phyloP scores from a whole-genome alignment of 2,329 filamentous ascomycete species.

The Pseudogymnoascus sp. region DNA sequence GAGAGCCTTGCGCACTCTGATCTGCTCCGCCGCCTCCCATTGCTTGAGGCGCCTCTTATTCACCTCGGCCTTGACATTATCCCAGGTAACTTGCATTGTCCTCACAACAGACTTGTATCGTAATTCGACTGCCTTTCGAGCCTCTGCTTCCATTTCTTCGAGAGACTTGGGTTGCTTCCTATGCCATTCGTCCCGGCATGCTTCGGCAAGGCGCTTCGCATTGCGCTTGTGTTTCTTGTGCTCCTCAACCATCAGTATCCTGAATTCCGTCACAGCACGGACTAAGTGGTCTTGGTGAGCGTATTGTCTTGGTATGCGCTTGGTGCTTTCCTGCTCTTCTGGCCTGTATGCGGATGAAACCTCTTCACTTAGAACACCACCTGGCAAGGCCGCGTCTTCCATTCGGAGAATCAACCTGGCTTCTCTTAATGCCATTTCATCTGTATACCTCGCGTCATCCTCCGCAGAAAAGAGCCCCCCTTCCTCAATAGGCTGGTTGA shows the following conservation, averaged over 20 bases:
- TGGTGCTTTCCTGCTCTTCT: slow-evolving; percentile 63
- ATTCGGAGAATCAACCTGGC: slow-evolving; percentile 63
- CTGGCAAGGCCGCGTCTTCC: slow-evolving; percentile 64
- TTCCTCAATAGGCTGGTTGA: slow-evolving; percentile 47
- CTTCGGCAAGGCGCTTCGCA: slow-evolving; percentile 73
- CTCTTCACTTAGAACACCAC: slow-evolving; percentile 65
- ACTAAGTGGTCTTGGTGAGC: slow-evolving; percentile 81
- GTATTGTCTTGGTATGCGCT: slow-evolving; percentile 59
- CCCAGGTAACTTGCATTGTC: slow-evolving; percentile 51
- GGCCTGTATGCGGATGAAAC: slow-evolving; percentile 67
- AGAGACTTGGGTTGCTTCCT: slow-evolving; percentile 65
- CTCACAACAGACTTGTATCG: slow-evolving; percentile 67
- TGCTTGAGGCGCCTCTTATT: slow-evolving; percentile 52
- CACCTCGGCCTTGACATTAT: slow-evolving; percentile 55
- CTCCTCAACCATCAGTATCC: slow-evolving; percentile 71
- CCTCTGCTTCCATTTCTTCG: slow-evolving; percentile 77
- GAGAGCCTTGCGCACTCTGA: slow-evolving; percentile 58
- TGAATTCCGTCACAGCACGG: slow-evolving; percentile 72
- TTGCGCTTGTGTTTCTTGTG: slow-evolving; percentile 67
- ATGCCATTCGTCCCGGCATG: slow-evolving; percentile 69
- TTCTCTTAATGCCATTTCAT: slow-evolving; percentile 59
- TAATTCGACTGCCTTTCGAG: slow-evolving; percentile 56
- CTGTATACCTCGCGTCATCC: slow-evolving; percentile 50
- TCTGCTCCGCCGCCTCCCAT: slow-evolving; percentile 60
- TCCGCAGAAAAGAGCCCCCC: slow-evolving; percentile 48